Evolutionary conservation across 768 basidiomycete species (phyloP).

Genomic region (Hygrophorus pudorinus): DNA sequence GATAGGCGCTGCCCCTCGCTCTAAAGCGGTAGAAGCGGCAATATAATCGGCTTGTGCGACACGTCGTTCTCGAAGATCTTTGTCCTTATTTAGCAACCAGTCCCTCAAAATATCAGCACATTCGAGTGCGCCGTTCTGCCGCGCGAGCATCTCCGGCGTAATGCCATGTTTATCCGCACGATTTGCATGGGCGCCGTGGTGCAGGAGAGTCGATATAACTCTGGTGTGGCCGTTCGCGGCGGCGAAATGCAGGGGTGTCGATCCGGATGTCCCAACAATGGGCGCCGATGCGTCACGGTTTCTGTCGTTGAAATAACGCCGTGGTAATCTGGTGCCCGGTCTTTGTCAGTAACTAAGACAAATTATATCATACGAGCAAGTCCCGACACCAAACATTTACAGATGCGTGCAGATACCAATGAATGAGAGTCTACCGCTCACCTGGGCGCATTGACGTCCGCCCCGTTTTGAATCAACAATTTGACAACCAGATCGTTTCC

Average conservation of each 20-base stretch:
- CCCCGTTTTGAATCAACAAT: slow-evolving; percentile 84
- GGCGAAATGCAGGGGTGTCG: slow-evolving; percentile 94
- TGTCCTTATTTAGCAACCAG: slow-evolving; percentile 55
- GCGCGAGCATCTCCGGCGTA: slow-evolving; percentile 78
- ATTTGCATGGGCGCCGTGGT: slow-evolving; percentile 74
- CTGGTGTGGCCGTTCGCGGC: slow-evolving; percentile 86
- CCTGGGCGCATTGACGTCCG: slow-evolving; percentile 97
- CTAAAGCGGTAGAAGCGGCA: background rate
- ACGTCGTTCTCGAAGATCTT: slow-evolving; percentile 47
- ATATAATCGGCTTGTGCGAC: slow-evolving; percentile 5
- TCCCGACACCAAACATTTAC: too few relatives aligned
- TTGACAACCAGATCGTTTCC: slow-evolving; percentile 84
- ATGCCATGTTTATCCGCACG: slow-evolving; percentile 86
- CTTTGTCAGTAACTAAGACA: slow-evolving; percentile 3
- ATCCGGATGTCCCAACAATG: slow-evolving; percentile 76
- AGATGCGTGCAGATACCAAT: too few relatives aligned
- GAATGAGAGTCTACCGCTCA: too few relatives aligned
- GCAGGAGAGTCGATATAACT: slow-evolving; percentile 71
- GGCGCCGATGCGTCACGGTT: slow-evolving; percentile 55
- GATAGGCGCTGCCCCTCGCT: too few relatives aligned
- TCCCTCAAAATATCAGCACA: slow-evolving; percentile 66
- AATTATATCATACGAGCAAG: slow-evolving; percentile 6
- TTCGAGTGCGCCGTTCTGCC: slow-evolving; percentile 69
- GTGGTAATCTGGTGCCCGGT: slow-evolving; percentile 42
- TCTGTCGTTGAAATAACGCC: slow-evolving; percentile 64